These are phyloP conservation scores for Sarcodon aspratus DNA, from an alignment of 768 basidiomycete genomes.

Conservation along the genomic window DNA sequence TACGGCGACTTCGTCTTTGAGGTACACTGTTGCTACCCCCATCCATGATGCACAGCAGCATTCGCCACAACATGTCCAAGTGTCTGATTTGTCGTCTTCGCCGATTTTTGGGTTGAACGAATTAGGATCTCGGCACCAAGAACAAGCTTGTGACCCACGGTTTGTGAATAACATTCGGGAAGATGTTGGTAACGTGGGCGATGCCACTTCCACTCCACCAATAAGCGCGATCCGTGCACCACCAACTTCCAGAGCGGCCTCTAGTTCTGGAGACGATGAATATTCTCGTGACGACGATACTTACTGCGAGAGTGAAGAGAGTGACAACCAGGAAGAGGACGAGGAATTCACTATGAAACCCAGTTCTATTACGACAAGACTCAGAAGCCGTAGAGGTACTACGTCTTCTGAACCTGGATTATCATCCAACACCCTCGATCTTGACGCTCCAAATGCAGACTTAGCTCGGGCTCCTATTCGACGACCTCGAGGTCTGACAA, in stretches of 20 bases:
- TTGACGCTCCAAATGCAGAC: neutral
- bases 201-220: neutral
- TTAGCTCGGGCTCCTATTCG: neutral
- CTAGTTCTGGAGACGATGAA: neutral
- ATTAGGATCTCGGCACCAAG: neutral
- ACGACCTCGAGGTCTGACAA: conserved; percentile 23
- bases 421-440: neutral
- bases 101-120: neutral
- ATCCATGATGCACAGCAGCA: too few species aligned
- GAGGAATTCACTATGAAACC: too few species aligned
- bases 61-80: neutral
- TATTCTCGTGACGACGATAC: neutral
- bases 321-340: neutral
- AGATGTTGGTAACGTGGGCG: neutral
- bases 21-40: too few species aligned
- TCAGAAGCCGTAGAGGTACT: neutral
- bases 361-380: too few species aligned
- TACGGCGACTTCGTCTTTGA: too few species aligned
- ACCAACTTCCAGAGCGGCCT: neutral
- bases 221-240: neutral
- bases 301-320: neutral
- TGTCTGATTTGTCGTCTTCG: neutral
- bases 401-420: neutral
- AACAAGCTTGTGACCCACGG: neutral
- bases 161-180: neutral